Conservation (phyloP, 495 filamentous ascomycete species). For the Penicillium macrosclerotiorum region DNA sequence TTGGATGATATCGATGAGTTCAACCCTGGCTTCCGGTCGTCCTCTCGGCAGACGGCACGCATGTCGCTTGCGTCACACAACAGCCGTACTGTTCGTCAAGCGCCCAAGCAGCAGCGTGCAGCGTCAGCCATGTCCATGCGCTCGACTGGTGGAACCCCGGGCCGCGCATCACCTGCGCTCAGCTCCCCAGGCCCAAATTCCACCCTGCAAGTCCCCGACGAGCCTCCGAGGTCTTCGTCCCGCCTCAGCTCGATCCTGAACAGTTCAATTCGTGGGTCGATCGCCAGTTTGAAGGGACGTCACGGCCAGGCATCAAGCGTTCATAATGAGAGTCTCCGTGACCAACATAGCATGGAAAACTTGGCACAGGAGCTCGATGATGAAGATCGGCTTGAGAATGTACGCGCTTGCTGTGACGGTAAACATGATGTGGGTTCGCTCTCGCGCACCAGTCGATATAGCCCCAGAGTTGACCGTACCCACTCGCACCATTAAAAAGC, state of each 20-base stretch:
- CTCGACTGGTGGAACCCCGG: constrained; percentile 38
- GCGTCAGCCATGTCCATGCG: constrained; percentile 47
- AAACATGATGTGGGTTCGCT: constrained; percentile 58
- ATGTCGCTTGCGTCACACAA: constrained; percentile 80
- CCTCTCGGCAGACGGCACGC: constrained; percentile 54
- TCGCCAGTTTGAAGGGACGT: constrained; percentile 39
- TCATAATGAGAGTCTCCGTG: constrained; percentile 66
- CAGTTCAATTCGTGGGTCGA: constrained; percentile 46
- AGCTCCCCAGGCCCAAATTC: constrained; percentile 45
- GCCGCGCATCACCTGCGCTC: constrained; percentile 40
- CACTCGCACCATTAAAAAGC: constrained; percentile 41
- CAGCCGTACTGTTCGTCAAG: constrained; percentile 63
- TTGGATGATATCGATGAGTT: constrained; percentile 86
- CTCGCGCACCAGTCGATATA: constrained; percentile 43
- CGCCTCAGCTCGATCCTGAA: constrained; percentile 44
- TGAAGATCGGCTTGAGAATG: constrained; percentile 82
- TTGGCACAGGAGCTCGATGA: constrained; percentile 72
- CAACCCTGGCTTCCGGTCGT: constrained; percentile 65
- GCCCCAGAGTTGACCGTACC: constrained; percentile 39
- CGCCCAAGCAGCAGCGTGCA: constrained; percentile 48
- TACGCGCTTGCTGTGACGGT: constrained; percentile 95
- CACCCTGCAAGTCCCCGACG: constrained; percentile 38
- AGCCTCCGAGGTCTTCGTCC: constrained; percentile 38
- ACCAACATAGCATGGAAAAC: constrained; percentile 75
- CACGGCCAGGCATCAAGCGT: constrained; percentile 48